These are phyloP conservation scores for Heteromeles arbutifolia DNA, from an alignment of 306 rosid species.

Conservation along the genomic window DNA sequence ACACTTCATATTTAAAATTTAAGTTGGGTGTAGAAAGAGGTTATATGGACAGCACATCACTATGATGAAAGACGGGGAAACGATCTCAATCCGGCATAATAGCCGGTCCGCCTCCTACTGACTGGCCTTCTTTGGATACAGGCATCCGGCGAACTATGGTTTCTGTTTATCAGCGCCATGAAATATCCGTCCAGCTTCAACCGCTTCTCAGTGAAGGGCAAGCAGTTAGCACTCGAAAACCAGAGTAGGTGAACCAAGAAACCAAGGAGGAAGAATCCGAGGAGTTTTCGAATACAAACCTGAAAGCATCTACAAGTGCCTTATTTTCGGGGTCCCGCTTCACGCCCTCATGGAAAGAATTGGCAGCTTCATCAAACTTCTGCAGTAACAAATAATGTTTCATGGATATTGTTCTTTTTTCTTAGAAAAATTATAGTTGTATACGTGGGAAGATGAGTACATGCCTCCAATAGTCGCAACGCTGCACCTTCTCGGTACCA, in stretches of 20 bases:
- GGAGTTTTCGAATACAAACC: constrained; percentile 31
- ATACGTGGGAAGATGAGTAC: constrained; percentile 14
- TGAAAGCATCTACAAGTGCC: constrained; percentile 83
- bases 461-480: constrained; percentile 75
- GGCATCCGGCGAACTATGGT: constrained; percentile 17
- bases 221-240: not conserved
- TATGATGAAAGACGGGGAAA: not conserved
- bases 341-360: constrained; percentile 83
- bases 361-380: constrained; percentile 97
- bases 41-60: not conserved
- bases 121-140: not conserved
- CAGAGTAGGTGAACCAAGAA: not conserved
- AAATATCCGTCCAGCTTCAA: constrained; percentile 81
- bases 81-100: not conserved
- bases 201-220: constrained; percentile 73
- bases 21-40: too few species aligned
- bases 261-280: not conserved
- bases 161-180: constrained; percentile 47
- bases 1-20: too few species aligned
- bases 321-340: constrained; percentile 67
- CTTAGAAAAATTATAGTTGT: not conserved
- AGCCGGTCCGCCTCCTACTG: not conserved
- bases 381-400: constrained; percentile 24
- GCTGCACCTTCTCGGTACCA: constrained; percentile 98
- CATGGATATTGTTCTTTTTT: not conserved